Evolutionary conservation across 108 stramenopile species (phyloP), one percentile per base, ranked within the genome.

Genomic region (Tribonema minus): DNA sequence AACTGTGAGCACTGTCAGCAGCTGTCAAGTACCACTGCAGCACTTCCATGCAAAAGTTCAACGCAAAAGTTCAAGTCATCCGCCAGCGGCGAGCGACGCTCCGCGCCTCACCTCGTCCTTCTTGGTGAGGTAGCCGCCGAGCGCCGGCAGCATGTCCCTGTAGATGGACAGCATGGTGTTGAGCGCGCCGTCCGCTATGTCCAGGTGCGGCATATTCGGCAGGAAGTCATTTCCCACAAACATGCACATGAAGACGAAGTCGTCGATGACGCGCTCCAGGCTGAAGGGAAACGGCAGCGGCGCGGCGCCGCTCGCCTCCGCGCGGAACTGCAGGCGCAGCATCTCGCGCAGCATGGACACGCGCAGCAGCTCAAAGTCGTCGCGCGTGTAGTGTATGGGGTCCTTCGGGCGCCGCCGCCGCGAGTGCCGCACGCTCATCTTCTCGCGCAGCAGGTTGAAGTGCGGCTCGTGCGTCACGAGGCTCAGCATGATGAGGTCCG

Each of bases 211-310:
- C 38, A 89, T 71, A 76, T 95, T 93, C 1, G 95, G 94, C 69
- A 99, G 83, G 77, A 99, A 99, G 76, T 99, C 98, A 82, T 99
- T 99, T 59, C 98, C 98, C 6, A 97, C 94, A 29, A 97, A 76
- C 90, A 96, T 93, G 86, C 94, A 96, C 89, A 97, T 92, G 83
- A 97, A 94, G 15, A 99, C 94, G 79, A 96, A 97, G 76, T 98
- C 98, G 86, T 98, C 98, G 62, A 98, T 89, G 37, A 96, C 86
- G 25, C 98, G 86, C 67, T 94, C 86, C 26, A 93, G 74, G 36
- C 93, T 91, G 54, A 65, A 81, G 61, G 64, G 40, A 67, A 83
- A 76, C 35, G 80, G 46, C 88, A 63, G 64, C 70, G 70, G 28
- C 6, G 0, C 46, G 67, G 75, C 58, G 58, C 62, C 75, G 36